Conservation (phyloP, 2,329 filamentous ascomycete genomes). For the Botrytis elliptica region DNA sequence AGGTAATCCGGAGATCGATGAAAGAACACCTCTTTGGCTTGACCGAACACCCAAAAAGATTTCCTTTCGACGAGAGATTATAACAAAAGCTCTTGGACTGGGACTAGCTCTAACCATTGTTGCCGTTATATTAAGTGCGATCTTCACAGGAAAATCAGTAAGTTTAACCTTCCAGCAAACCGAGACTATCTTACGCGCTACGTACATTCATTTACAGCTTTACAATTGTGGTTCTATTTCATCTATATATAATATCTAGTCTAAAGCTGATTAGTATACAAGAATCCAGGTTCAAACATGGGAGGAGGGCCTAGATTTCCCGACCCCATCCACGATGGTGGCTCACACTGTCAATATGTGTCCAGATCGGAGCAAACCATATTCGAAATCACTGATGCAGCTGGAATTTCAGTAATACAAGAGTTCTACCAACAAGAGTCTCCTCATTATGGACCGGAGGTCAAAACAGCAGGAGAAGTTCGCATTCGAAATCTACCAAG, state of each 20-base stretch:
- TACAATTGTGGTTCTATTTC: no score
- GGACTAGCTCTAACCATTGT: slow-evolving; percentile 27
- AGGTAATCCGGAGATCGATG: slow-evolving; percentile 24
- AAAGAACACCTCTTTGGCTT: slow-evolving; percentile 31
- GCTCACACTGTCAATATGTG: slow-evolving; percentile 31
- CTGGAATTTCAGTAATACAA: slow-evolving; percentile 31
- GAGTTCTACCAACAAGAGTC: slow-evolving; percentile 26
- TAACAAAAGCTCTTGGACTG: slow-evolving; percentile 27
- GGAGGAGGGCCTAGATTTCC: not conserved
- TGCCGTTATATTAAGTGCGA: not conserved
- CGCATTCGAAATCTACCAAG: slow-evolving; percentile 30
- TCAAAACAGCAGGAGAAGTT: slow-evolving; percentile 34
- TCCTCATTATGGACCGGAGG: slow-evolving; percentile 9
- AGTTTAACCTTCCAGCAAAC: not conserved
- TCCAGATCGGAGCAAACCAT: slow-evolving; percentile 24
- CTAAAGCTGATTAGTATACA: not conserved
- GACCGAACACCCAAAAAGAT: slow-evolving; percentile 12
- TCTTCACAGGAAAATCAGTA: not conserved
- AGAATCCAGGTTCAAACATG: slow-evolving; percentile 4
- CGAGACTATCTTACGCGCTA: not conserved
- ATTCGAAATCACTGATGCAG: slow-evolving; percentile 30
- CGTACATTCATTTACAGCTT: not conserved
- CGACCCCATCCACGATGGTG: slow-evolving; percentile 23
- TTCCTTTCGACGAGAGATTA: slow-evolving; percentile 18
- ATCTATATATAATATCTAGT: not conserved